Evolutionary conservation across 1,284 basidiomycete genomes (phyloP), one percentile per base, ranked within the genome.

Genomic region (Irpex rosettiformis): DNA sequence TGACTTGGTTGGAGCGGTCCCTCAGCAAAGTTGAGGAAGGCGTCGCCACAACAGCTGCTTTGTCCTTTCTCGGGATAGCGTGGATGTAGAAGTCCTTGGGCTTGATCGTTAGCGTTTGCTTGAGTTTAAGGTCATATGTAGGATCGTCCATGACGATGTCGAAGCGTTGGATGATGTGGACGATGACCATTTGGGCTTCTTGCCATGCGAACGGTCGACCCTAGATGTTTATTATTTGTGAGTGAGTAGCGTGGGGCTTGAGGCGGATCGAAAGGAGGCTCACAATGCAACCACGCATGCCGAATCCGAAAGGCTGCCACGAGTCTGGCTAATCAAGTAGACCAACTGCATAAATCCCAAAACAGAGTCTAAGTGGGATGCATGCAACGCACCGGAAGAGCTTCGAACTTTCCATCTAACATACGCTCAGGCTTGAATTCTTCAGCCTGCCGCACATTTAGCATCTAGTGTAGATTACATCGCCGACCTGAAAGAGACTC

Each of bases 191-290:
- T 42, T 70, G 65, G 1, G 76, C 75, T 66, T 82, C 80, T 62
- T 82, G 80, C 75, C 78, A 77, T 0, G 80, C 77, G 33, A 82
- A 80, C 0, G 77, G 73, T 7, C 80, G 71, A 5, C 78, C 75
- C 69, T 70, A 49, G 3, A 51, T 16, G n/a, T 6, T 22, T 7
- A 10, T 16, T 11, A 49, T n/a, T n/a, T 45, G 11, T 28, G 47
- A 11, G 13, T 45, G 2, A 10, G 28, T 47, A 49, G 25, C 21
- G 37, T n/a, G 16, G 13, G 18, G 27, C 25, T 33, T 11, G 5
- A 37, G 4, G 25, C 10, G 33, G 5, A 25, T 22, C n/a, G 18
- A 21, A 2, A 52, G 8, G 22, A n/a, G 7, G 57, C 70, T 55
- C 58, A 72, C 71, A 52, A 78, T 79, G 63, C 77, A 79, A 0